These are phyloP conservation scores for Brassica cretica DNA, from an alignment of 345 rosid genomes.

Conservation along the genomic window DNA sequence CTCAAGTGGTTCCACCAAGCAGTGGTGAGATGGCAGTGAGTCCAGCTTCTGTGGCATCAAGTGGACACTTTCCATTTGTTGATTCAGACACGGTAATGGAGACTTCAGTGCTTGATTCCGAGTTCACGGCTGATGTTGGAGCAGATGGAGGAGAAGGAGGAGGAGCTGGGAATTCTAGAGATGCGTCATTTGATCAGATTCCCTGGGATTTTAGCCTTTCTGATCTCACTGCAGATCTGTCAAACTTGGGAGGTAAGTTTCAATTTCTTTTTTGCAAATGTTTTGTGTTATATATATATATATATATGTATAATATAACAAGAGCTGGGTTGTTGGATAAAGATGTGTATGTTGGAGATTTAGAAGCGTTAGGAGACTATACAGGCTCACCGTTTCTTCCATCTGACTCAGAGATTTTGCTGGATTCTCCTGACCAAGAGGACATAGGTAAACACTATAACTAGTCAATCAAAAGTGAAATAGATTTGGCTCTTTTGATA, in stretches of 20 bases:
- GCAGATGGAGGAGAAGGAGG: conserved; percentile 45
- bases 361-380: conserved; percentile 88
- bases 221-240: conserved; percentile 83
- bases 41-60: conserved; percentile 87
- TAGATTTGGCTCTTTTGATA: neutral
- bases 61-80: conserved; percentile 86
- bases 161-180: conserved; percentile 68
- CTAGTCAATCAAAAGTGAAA: too few relatives aligned
- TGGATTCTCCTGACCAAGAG: conserved; percentile 89
- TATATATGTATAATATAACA: neutral
- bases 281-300: too few relatives aligned
- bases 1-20: conserved; percentile 63
- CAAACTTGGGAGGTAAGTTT: conserved; percentile 72
- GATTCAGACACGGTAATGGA: conserved; percentile 91
- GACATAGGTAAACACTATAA: conserved; percentile 64
- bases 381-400: conserved; percentile 95
- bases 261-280: neutral
- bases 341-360: conserved; percentile 56
- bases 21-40: conserved; percentile 76
- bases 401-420: conserved; percentile 92
- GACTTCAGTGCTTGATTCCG: conserved; percentile 74
- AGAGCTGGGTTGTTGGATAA: conserved; percentile 24
- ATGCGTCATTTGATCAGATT: conserved; percentile 85
- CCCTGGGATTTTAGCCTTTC: conserved; percentile 92
- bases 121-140: conserved; percentile 87